Conservation (phyloP, 2,329 filamentous ascomycete species). For the Aspergillus amoenus region DNA sequence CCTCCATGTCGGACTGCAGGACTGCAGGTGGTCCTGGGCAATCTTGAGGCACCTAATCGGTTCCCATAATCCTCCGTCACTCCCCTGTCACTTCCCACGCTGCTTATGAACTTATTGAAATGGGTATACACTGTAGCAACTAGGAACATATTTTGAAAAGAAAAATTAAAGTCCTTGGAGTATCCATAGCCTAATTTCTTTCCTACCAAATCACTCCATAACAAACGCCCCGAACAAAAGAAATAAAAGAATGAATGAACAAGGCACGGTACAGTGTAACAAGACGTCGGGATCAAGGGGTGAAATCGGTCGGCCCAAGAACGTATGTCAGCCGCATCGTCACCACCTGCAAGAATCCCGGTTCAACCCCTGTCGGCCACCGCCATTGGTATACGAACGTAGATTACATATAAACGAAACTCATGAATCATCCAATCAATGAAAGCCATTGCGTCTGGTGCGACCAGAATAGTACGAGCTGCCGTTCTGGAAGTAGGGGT, state of each 20-base stretch:
- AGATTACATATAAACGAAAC: conserved; percentile 17
- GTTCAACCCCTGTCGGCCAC: not conserved
- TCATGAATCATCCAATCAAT: conserved; percentile 29
- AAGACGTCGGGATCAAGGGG: conserved; percentile 6
- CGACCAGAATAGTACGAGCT: conserved; percentile 51
- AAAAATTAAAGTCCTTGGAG: conserved; percentile 29
- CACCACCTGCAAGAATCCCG: not conserved
- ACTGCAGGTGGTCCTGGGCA: no score
- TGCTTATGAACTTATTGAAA: conserved; percentile 7
- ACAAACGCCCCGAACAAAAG: conserved; percentile 27
- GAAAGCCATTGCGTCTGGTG: conserved; percentile 36
- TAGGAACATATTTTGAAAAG: conserved; percentile 13
- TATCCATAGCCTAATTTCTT: conserved; percentile 32
- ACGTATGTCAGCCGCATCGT: not conserved
- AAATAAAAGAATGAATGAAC: conserved; percentile 22
- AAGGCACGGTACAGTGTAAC: conserved; percentile 9
- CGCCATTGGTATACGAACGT: conserved; percentile 20
- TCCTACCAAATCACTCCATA: conserved; percentile 34
- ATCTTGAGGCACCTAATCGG: no score
- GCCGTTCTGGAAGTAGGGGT: conserved; percentile 72
- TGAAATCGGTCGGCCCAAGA: not conserved
- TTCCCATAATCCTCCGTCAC: not conserved
- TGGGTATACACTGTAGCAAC: conserved; percentile 28
- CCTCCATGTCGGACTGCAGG: not conserved
- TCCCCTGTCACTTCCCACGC: not conserved